phyloP scores from a whole-genome alignment of 495 filamentous ascomycete genomes.

The Aspergillus ellipticus region DNA sequence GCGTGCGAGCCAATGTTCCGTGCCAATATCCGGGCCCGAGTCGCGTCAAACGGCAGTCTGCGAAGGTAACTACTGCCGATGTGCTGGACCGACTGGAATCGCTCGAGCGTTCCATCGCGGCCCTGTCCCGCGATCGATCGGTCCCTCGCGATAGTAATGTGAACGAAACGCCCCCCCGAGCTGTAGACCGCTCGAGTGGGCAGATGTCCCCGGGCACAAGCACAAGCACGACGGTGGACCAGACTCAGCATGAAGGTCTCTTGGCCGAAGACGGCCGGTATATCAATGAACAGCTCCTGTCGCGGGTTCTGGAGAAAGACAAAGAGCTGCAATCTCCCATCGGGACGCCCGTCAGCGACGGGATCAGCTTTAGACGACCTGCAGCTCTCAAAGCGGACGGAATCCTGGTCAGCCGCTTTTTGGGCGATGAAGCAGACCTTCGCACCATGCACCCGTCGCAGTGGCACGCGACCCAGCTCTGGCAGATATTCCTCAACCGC shows the following conservation, averaged over 20 bases:
- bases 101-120: slow-evolving; percentile 27
- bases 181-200: not conserved
- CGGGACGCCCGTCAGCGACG: slow-evolving; percentile 16
- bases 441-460: slow-evolving; percentile 19
- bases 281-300: slow-evolving; percentile 29
- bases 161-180: not conserved
- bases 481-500: slow-evolving; percentile 27
- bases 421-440: slow-evolving; percentile 17
- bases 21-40: slow-evolving; percentile 34
- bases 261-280: slow-evolving; percentile 15
- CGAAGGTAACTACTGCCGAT: slow-evolving; percentile 13
- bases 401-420: slow-evolving; percentile 16
- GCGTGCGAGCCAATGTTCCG: slow-evolving; percentile 16
- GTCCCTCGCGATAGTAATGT: not conserved
- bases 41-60: slow-evolving; percentile 23
- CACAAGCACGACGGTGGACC: not conserved
- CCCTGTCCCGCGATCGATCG: not conserved
- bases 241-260: not conserved
- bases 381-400: slow-evolving; percentile 17
- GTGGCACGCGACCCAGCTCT: slow-evolving; percentile 28
- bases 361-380: slow-evolving; percentile 6
- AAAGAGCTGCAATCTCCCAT: slow-evolving; percentile 25
- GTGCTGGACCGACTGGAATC: slow-evolving; percentile 23
- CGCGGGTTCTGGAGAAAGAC: slow-evolving; percentile 26
- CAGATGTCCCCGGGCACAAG: not conserved